Evolutionary conservation across 257 asterid species (phyloP).

Genomic region (Nicotiana noctiflora): DNA sequence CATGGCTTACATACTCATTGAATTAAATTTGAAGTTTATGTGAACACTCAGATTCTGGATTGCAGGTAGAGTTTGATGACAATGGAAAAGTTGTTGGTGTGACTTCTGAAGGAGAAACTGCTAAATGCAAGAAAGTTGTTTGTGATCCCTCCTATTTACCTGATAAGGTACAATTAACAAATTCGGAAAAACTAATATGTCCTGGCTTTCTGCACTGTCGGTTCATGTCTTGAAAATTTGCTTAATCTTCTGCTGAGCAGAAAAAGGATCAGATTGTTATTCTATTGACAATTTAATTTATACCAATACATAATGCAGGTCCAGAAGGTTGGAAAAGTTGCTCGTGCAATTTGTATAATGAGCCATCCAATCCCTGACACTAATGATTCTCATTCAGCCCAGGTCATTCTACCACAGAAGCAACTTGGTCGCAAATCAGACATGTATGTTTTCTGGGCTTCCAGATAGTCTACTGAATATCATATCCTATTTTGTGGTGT

Average conservation of each 20-base stretch:
- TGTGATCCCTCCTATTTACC: slow-evolving; percentile 88
- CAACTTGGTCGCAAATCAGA: slow-evolving; percentile 98
- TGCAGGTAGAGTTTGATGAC: slow-evolving; percentile 79
- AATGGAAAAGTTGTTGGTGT: slow-evolving; percentile 77
- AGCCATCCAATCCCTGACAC: slow-evolving; percentile 98
- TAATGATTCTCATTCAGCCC: slow-evolving; percentile 88
- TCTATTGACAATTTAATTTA: slow-evolving; percentile 9
- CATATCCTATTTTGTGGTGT: background rate
- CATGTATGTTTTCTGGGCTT: slow-evolving; percentile 48
- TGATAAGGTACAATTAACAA: slow-evolving; percentile 51
- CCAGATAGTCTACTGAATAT: background rate
- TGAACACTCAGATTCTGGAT: background rate
- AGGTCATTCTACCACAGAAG: slow-evolving; percentile 96
- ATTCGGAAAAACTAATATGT: background rate
- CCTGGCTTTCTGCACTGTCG: background rate
- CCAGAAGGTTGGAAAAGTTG: slow-evolving; percentile 77
- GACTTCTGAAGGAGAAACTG: slow-evolving; percentile 98
- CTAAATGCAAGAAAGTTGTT: slow-evolving; percentile 94
- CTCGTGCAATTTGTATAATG: slow-evolving; percentile 91
- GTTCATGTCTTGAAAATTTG: background rate
- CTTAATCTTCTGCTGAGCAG: background rate
- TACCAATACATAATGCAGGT: slow-evolving; percentile 42
- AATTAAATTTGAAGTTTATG: background rate
- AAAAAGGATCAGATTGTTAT: slow-evolving; percentile 8
- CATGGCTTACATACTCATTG: background rate